These are phyloP conservation scores for Parasitella parasitica DNA, from an alignment of 371 early-diverging fungal species.

Conservation along the genomic window DNA sequence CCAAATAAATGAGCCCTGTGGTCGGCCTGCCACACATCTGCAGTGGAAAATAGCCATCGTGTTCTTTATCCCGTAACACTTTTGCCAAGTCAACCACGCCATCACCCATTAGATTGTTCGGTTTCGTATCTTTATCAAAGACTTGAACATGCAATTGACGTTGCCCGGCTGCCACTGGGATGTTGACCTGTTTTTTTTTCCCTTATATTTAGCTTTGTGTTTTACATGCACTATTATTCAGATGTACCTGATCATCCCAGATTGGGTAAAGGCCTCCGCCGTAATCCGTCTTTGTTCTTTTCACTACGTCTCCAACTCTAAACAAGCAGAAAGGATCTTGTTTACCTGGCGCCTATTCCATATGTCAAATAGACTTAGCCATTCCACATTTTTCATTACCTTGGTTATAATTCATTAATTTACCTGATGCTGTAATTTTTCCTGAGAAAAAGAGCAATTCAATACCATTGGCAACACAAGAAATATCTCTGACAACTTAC, in stretches of 20 bases:
- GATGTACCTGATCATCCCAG: slow-evolving; percentile 34
- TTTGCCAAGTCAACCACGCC: slow-evolving; percentile 22
- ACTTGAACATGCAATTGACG: slow-evolving; percentile 23
- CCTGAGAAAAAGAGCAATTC: slow-evolving; percentile 15
- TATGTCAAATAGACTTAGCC: too few species aligned
- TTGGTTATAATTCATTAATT: not conserved
- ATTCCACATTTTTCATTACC: too few species aligned
- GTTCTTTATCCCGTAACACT: slow-evolving; percentile 30
- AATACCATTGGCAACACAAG: too few species aligned
- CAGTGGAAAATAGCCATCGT: slow-evolving; percentile 36
- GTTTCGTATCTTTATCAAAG: slow-evolving; percentile 28
- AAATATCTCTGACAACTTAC: too few species aligned
- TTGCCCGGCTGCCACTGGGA: slow-evolving; percentile 20
- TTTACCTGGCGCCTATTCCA: slow-evolving; percentile 10
- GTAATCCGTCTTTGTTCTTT: slow-evolving; percentile 21
- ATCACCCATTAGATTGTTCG: slow-evolving; percentile 30
- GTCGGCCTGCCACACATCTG: slow-evolving; percentile 9
- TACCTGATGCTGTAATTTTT: slow-evolving; percentile 26
- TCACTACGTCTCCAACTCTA: slow-evolving; percentile 13
- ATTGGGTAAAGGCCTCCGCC: slow-evolving; percentile 28
- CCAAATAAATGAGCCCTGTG: slow-evolving; percentile 33
- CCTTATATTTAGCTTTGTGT: too few species aligned
- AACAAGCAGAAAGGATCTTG: slow-evolving; percentile 30
- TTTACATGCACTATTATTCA: not conserved
- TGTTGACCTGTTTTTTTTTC: slow-evolving; percentile 18